Evolutionary conservation across 495 filamentous ascomycete genomes (phyloP).

Genomic region (Chaetomidium leptoderma): DNA sequence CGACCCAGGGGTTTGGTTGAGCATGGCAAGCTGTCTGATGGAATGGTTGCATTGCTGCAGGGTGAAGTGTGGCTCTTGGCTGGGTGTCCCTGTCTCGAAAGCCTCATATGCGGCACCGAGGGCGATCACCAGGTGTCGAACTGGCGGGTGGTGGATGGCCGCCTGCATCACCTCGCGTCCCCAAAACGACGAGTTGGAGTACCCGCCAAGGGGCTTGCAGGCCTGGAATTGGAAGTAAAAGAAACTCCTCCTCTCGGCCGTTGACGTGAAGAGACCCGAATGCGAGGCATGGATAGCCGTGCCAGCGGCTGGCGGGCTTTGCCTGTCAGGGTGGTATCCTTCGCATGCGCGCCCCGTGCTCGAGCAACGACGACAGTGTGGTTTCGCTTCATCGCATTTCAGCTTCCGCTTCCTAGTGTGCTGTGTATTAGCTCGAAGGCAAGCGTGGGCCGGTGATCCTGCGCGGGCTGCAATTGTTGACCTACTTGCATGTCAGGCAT

Average conservation of each 20-base stretch:
- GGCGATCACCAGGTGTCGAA: constrained; percentile 24
- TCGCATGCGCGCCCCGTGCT: constrained; percentile 48
- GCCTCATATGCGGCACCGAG: constrained; percentile 23
- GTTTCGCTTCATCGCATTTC: constrained; percentile 53
- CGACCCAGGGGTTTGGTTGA: not conserved
- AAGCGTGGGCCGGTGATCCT: not conserved
- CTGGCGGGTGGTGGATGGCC: constrained; percentile 20
- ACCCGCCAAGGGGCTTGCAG: constrained; percentile 14
- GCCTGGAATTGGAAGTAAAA: constrained; percentile 20
- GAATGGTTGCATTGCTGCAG: constrained; percentile 22
- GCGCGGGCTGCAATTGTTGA: too few species aligned
- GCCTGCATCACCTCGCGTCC: constrained; percentile 24
- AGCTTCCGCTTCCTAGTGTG: constrained; percentile 44
- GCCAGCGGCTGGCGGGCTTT: not conserved
- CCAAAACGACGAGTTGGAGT: constrained; percentile 23
- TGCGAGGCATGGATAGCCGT: not conserved
- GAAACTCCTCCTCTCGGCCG: constrained; percentile 21
- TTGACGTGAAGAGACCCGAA: constrained; percentile 16
- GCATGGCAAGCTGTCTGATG: constrained; percentile 10
- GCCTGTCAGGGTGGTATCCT: constrained; percentile 23
- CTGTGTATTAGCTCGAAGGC: not conserved
- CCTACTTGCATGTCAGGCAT: constrained; percentile 26
- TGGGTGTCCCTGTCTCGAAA: not conserved
- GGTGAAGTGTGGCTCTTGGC: constrained; percentile 2
- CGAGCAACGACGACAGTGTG: constrained; percentile 44